Evolutionary conservation across 2,329 filamentous ascomycete species (phyloP), one percentile per base, ranked within the genome.

Genomic region (Ophiobolus disseminans): DNA sequence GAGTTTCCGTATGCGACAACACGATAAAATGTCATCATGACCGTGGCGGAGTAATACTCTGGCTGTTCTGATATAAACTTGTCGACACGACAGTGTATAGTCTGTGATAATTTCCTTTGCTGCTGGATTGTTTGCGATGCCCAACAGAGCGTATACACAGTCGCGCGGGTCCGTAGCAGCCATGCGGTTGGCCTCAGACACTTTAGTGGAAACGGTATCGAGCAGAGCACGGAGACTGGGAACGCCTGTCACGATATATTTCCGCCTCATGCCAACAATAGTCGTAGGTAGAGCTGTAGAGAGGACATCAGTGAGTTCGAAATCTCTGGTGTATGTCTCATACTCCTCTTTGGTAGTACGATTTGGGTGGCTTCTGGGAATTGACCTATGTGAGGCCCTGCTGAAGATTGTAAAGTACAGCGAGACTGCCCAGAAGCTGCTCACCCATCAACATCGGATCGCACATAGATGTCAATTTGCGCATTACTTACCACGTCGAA

Each of bases 81-180:
- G 39, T 21, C 46, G 34, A 19, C 42, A 47, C 8, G 49, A 38
- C 4, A 48, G 23, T 11, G 39, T 44, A 23, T 58, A 54, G 36
- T 58, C 49, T 8, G 53, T 37, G 5, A 50, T 25, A 14, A 58
- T 56, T 6, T 42, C 39, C 21, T 32, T 36, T 3, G 52, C 48
- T 14, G 26, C 46, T 3, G 26, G 37, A 22, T 58, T 53, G n/a
- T 37, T 49, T 2, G 49, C 46, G 10, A 58, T 43, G 5, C 53
- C 55, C 3, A 58, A 23, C 14, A 58, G 22, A 10, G 48, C 52
- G 20, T 48, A 58, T n/a, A 58, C 53, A 6, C 55, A 34, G 30
- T 58, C 55, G 23, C 43, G 30, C 1, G 52, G 48, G 30, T 53
- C 42, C 2, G 52, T 56, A 11, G 51, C 51, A 6, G 23, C 40